Conservation (phyloP, 768 basidiomycete genomes). For the Termitomyces sp. region DNA sequence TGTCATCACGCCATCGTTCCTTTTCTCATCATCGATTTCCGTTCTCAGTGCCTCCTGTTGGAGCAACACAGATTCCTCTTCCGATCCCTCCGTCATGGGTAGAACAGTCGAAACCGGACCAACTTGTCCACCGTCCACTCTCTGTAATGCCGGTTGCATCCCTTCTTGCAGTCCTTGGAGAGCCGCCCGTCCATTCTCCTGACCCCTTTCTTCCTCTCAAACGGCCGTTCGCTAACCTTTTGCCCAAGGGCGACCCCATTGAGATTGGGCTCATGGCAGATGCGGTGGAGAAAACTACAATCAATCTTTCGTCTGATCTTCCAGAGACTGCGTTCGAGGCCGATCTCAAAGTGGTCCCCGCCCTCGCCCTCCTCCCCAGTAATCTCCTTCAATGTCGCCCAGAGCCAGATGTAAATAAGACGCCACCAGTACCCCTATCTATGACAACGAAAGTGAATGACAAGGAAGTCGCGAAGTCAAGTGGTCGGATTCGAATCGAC, state of each 20-base stretch:
- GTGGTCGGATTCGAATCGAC: slow-evolving; percentile 24
- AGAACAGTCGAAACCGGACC: not conserved
- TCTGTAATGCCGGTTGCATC: slow-evolving; percentile 1
- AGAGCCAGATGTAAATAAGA: slow-evolving; percentile 40
- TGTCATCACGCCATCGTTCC: slow-evolving; percentile 52
- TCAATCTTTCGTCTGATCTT: slow-evolving; percentile 34
- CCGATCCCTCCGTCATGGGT: not conserved
- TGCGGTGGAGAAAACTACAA: slow-evolving; percentile 34
- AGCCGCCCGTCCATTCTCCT: slow-evolving; percentile 52
- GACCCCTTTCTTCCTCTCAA: slow-evolving; percentile 68
- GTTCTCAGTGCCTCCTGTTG: slow-evolving; percentile 22
- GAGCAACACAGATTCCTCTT: slow-evolving; percentile 5
- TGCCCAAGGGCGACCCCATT: slow-evolving; percentile 54
- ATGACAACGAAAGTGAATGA: slow-evolving; percentile 34
- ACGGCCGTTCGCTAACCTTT: slow-evolving; percentile 38
- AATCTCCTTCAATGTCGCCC: no score
- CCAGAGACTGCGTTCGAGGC: slow-evolving; percentile 13
- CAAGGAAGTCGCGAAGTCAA: slow-evolving; percentile 6
- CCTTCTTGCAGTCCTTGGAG: slow-evolving; percentile 12
- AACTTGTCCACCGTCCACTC: slow-evolving; percentile 3
- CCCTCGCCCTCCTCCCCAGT: no score
- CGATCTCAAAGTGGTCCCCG: not conserved
- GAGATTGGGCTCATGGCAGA: slow-evolving; percentile 73
- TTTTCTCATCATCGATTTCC: slow-evolving; percentile 58
- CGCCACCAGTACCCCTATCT: slow-evolving; percentile 53